Percentiles rank a stretch among this genome's conserved stretches.
Conservation (phyloP, 805 yeast genomes). For the Saccharomycopsis fibuligera region DNA sequence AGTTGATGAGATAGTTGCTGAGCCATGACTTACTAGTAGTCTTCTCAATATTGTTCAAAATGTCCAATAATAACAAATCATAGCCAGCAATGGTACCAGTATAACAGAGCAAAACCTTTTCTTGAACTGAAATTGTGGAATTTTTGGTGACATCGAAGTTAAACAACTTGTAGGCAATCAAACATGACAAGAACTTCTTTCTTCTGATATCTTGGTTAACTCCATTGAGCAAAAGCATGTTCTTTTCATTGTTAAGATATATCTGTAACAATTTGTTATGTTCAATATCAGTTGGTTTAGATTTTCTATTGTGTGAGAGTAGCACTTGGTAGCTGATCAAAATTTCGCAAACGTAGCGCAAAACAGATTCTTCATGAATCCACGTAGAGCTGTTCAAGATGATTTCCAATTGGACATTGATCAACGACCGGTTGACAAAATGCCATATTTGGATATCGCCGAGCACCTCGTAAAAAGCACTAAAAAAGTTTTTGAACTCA, state of each 20-base stretch:
- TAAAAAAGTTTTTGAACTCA: constrained; percentile 2
- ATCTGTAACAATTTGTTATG: constrained; percentile 55
- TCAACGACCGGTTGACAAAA: constrained; percentile 37
- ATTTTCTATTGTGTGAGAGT: not conserved
- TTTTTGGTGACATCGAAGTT: constrained; percentile 38
- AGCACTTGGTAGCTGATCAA: not conserved
- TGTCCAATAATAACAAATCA: constrained; percentile 54
- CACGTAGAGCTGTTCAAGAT: constrained; percentile 41
- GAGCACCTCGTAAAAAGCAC: constrained; percentile 29
- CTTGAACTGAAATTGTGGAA: constrained; percentile 42
- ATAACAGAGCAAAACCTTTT: constrained; percentile 46
- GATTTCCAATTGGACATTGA: constrained; percentile 64
- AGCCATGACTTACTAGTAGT: constrained; percentile 54
- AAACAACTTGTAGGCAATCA: constrained; percentile 46
- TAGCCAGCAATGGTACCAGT: constrained; percentile 55
- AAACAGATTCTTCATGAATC: constrained; percentile 34
- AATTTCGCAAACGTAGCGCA: constrained; percentile 37
- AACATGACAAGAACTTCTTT: constrained; percentile 37
- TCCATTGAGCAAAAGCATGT: constrained; percentile 27
- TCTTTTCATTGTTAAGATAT: constrained; percentile 46
- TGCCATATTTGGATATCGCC: constrained; percentile 31
- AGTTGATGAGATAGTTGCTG: constrained; percentile 42
- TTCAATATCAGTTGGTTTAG: constrained; percentile 27
- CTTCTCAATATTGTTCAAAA: constrained; percentile 55
- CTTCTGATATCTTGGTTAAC: constrained; percentile 25